A percentile compares a stretch with the other conserved stretches of the same genome.
Conservation (phyloP, 805 yeast species). For the Zygoascus flipseniorum region DNA sequence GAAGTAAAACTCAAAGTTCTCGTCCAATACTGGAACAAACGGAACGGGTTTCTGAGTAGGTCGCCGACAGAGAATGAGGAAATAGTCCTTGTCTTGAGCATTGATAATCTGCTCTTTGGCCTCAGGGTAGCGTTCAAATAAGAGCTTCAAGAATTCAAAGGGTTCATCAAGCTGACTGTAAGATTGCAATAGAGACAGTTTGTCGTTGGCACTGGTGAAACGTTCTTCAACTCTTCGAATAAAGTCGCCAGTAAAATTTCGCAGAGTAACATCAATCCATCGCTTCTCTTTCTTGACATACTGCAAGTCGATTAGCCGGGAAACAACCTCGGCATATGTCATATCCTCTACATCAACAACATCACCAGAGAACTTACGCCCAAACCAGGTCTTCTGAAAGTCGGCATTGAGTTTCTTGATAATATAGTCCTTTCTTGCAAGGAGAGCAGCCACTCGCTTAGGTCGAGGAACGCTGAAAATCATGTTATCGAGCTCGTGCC, state of each 20-base stretch:
- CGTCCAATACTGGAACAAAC: constrained; percentile 90
- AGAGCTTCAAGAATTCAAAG: constrained; percentile 44
- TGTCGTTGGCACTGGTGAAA: constrained; percentile 46
- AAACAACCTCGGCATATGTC: constrained; percentile 89
- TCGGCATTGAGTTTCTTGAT: constrained; percentile 82
- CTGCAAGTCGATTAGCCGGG: constrained; percentile 80
- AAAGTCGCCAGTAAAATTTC: constrained; percentile 80
- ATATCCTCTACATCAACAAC: constrained; percentile 88
- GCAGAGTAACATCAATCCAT: constrained; percentile 83
- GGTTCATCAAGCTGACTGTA: constrained; percentile 65
- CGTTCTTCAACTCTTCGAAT: constrained; percentile 96
- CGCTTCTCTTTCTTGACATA: constrained; percentile 67
- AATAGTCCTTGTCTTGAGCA: constrained; percentile 92
- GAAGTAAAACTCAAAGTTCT: constrained; percentile 90
- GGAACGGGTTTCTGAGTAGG: constrained; percentile 97
- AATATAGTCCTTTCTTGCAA: constrained; percentile 77
- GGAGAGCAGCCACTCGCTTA: constrained; percentile 65
- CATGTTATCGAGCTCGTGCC: constrained; percentile 96
- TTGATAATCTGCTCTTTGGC: constrained; percentile 77
- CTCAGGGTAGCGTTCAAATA: constrained; percentile 62
- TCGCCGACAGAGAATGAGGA: constrained; percentile 71
- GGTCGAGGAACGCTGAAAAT: constrained; percentile 88
- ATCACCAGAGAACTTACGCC: constrained; percentile 59
- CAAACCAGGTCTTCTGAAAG: constrained; percentile 98
- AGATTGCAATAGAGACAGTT: constrained; percentile 62